Conservation (phyloP, 371 early-diverging fungal genomes). For the Apophysomyces elegans region DNA sequence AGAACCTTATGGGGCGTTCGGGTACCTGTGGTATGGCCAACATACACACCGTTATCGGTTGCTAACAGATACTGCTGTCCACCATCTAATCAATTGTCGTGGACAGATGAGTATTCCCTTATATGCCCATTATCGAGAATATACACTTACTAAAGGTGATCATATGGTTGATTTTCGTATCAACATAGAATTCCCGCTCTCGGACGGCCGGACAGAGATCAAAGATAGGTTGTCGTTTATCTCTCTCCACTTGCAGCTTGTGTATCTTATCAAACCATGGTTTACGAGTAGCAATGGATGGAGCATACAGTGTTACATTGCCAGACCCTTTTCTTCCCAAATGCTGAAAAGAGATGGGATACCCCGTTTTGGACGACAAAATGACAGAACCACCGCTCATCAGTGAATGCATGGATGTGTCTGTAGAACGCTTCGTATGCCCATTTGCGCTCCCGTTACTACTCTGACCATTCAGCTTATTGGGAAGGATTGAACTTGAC, state of each 20-base stretch:
- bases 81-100: constrained; percentile 23
- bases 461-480: constrained; percentile 31
- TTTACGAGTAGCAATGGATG: constrained; percentile 73
- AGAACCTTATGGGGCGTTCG: constrained; percentile 41
- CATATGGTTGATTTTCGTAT: constrained; percentile 39
- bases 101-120: neutral
- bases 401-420: neutral
- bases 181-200: constrained; percentile 22
- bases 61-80: constrained; percentile 49
- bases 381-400: constrained; percentile 10
- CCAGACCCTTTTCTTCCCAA: constrained; percentile 70
- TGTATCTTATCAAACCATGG: constrained; percentile 86
- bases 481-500: constrained; percentile 51
- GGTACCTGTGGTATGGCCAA: constrained; percentile 34
- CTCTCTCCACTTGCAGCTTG: constrained; percentile 66
- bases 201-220: constrained; percentile 52
- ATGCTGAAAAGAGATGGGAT: constrained; percentile 76
- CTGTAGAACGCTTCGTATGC: constrained; percentile 13
- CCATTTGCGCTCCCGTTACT: constrained; percentile 8
- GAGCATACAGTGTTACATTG: constrained; percentile 72
- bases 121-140: neutral
- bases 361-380: constrained; percentile 38
- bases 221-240: constrained; percentile 59
- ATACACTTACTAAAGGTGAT: constrained; percentile 45
- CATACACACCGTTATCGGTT: constrained; percentile 48